phyloP scores from a whole-genome alignment of 805 yeast species.

The Kuraishia piskuri region DNA sequence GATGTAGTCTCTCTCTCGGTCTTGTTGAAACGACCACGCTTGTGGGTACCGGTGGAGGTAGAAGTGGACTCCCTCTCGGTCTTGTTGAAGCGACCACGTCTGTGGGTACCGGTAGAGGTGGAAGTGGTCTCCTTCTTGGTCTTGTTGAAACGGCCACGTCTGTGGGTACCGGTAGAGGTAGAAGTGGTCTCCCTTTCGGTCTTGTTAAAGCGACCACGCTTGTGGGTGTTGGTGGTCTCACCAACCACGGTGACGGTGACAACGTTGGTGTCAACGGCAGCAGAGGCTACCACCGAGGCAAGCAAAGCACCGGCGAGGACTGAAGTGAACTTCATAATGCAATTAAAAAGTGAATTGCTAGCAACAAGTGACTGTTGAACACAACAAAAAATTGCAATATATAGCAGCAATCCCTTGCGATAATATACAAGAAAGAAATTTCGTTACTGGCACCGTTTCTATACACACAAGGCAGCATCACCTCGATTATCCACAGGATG shows the following conservation, averaged over 20 bases:
- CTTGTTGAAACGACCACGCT: slow-evolving; percentile 41
- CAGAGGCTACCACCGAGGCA: slow-evolving; percentile 24
- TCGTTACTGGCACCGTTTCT: background rate
- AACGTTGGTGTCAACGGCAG: slow-evolving; percentile 18
- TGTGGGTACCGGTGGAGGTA: slow-evolving; percentile 29
- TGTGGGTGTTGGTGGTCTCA: slow-evolving; percentile 19
- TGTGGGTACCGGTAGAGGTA: slow-evolving; percentile 40
- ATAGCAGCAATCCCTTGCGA: background rate
- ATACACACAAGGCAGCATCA: background rate
- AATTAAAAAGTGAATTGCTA: background rate
- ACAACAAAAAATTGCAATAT: background rate
- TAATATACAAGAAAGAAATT: background rate
- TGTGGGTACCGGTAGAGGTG: slow-evolving; percentile 32
- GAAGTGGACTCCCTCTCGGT: slow-evolving; percentile 24
- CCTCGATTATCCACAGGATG: background rate
- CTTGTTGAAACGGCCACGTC: slow-evolving; percentile 47
- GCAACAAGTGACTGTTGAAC: background rate
- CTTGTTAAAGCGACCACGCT: slow-evolving; percentile 41
- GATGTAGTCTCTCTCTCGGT: slow-evolving; percentile 26
- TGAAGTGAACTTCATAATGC: slow-evolving; percentile 33
- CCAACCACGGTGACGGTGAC: slow-evolving; percentile 27
- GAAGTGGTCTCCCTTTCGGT: slow-evolving; percentile 26
- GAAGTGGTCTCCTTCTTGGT: slow-evolving; percentile 23
- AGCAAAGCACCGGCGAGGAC: slow-evolving; percentile 26
- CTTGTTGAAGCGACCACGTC: slow-evolving; percentile 41